Evolutionary conservation across 352 stramenopile genomes (phyloP), one percentile per base, ranked within the genome.

Genomic region (Phytophthora pini): DNA sequence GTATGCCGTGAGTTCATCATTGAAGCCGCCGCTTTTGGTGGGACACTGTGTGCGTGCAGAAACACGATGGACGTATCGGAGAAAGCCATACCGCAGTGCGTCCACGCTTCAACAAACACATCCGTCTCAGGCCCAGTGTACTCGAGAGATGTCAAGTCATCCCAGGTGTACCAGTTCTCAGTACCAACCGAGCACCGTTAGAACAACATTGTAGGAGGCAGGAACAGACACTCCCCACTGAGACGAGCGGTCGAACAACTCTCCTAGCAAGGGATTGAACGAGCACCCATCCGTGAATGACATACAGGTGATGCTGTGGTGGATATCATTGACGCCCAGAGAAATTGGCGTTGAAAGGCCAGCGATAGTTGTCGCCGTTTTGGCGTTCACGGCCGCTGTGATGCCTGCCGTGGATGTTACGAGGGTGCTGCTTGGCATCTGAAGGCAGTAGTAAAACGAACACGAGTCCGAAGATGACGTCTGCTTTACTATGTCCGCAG

Each of bases 81-180:
- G 24, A 49, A 60, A 0, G 77, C 66, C 5, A 64, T 27, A 17
- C 81, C 79, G 22, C 81, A 90, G 11, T 81, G 62, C 8, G 81
- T 82, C 79, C 81, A 90, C 6, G 79, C 79, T 40, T 90, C 76
- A 26, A 90, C 22, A 20, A 53, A 75, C 52, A 89, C 68, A 20
- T 66, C 63, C 7, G 64, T 77, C 36, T 77, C 50, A 3, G 70
- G 26, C 2, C 54, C 29, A 2, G 39, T 55, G 32, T 86, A 87
- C 13, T 31, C 72, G n/a, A 77, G 49, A 4, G 15, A 1, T 4
- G 27, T 39, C 1, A 13, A 7, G 15, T 62, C 17, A 26, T 44
- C 45, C 65, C 58, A 72, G 12, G 22, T 6, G 8, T 50, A 32
- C 65, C 58, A 68, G 44, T 40, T 27, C 24, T 59, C 65, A 2